Base-by-base conservation (phyloP, 305 asterid genomes). In the Galium porrigens region DNA sequence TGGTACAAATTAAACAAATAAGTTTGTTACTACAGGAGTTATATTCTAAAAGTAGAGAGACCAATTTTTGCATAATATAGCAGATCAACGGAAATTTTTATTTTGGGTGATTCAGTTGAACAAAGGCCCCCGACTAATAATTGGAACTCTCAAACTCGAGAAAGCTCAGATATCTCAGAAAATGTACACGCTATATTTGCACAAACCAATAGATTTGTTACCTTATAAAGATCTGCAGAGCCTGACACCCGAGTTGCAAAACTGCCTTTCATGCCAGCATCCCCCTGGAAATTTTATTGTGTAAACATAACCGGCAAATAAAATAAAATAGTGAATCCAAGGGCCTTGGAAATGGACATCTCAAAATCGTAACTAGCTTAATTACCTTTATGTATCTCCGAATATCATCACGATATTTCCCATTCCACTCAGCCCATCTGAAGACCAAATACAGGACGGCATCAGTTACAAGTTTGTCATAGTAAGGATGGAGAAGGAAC, bases 361-460 rank as follows among this genome's bases (percentile, higher is more conserved):
- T 42, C 17, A 56, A 66, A 15, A 30, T 63, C 69, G 77, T 32
- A 62, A 29, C 62, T 7, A 34, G 41, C 70, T 56, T 51, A 72
- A 73, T 72, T 67, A 91, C 98, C 96, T 92, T 92, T 66, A 92
- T 89, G 77, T 83, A 92, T 73, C 84, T 89, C 70, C 99, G 82
- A 54, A 92, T 61, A 65, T 85, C 95, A 68, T 92, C 99, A 39
- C 99, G 97, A 77, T 87, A 92, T 68, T 72, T 85, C 70, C 99
- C 97, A 37, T 92, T 92, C 99, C 99, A 92, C 76, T 92, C 99
- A 53, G 94, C 99, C 97, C 99, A 92, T 82, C 99, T 92, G 84
- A 52, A 74, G 69, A 67, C 63, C 73, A 76, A 77, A 25, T 15
- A 42, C 42, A 72, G 65, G 61, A 57, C 34, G 41, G 22, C 29